Evolutionary conservation across 108 stramenopile species (phyloP).

Genomic region (Phaeodactylum tricornutum): DNA sequence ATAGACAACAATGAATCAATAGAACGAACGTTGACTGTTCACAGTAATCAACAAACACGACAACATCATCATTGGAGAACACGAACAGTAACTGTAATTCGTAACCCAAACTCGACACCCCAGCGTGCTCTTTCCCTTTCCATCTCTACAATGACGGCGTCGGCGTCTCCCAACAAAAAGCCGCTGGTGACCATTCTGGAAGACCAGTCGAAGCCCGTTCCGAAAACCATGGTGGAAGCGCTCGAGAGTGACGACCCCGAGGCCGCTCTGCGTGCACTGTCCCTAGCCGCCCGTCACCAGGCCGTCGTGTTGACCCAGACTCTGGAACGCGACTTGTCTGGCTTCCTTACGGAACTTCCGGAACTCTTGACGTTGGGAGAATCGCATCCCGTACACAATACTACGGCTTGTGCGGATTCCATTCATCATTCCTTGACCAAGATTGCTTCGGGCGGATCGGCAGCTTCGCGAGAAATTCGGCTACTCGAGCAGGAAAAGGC

Average conservation of each 20-base stretch:
- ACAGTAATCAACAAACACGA: too few relatives aligned
- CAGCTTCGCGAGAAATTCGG: slow-evolving; percentile 70
- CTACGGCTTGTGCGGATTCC: slow-evolving; percentile 58
- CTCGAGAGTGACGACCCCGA: slow-evolving; percentile 37
- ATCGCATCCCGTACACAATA: slow-evolving; percentile 33
- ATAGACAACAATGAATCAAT: too few relatives aligned
- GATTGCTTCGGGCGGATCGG: slow-evolving; percentile 71
- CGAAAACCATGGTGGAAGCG: slow-evolving; percentile 41
- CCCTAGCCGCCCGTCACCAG: slow-evolving; percentile 16
- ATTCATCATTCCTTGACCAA: slow-evolving; percentile 69
- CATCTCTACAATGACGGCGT: not conserved
- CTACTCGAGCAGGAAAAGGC: slow-evolving; percentile 59
- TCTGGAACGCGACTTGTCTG: slow-evolving; percentile 9
- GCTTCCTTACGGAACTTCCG: not conserved
- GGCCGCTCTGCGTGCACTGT: slow-evolving; percentile 33
- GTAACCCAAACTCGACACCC: not conserved
- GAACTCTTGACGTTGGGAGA: not conserved
- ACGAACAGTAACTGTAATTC: too few relatives aligned
- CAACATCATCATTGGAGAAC: too few relatives aligned
- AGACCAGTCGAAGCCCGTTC: slow-evolving; percentile 4
- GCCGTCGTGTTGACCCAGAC: slow-evolving; percentile 28
- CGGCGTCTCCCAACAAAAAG: not conserved
- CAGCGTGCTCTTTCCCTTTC: not conserved
- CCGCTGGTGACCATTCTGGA: not conserved
- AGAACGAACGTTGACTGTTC: too few relatives aligned